Conservation (phyloP, 805 yeast species). For the Spathaspora girioi region DNA sequence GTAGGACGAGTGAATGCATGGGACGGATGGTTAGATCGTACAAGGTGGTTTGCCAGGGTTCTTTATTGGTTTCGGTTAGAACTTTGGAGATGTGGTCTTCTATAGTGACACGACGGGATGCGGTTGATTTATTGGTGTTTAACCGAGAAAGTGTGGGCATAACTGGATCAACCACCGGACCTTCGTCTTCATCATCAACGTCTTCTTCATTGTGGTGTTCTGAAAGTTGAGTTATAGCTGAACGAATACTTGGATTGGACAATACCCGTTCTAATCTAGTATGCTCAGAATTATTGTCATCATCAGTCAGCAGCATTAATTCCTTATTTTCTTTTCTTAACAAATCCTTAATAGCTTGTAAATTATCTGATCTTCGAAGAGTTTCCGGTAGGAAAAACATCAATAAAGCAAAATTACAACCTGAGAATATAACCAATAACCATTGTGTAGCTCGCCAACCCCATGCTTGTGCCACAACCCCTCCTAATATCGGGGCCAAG, state of each 20-base stretch:
- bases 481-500: constrained; percentile 74
- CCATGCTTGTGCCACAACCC: constrained; percentile 65
- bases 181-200: constrained; percentile 22
- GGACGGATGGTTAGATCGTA: constrained; percentile 58
- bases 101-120: constrained; percentile 22
- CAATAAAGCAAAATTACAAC: constrained; percentile 46
- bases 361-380: constrained; percentile 56
- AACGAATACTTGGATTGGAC: not conserved
- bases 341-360: constrained; percentile 48
- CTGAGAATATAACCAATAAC: constrained; percentile 70
- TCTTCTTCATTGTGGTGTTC: constrained; percentile 8
- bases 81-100: constrained; percentile 18
- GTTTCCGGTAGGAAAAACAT: constrained; percentile 76
- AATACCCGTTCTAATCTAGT: not conserved
- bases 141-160: constrained; percentile 37
- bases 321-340: constrained; percentile 16
- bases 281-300: constrained; percentile 8
- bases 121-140: constrained; percentile 29
- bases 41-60: constrained; percentile 16
- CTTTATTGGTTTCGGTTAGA: constrained; percentile 1
- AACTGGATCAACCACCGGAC: constrained; percentile 35
- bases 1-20: constrained; percentile 53
- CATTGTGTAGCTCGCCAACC: constrained; percentile 91
- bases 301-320: constrained; percentile 4
- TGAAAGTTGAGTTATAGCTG: not conserved